These are phyloP conservation scores for Letharia lupina DNA, from an alignment of 495 filamentous ascomycete species.

Conservation along the genomic window DNA sequence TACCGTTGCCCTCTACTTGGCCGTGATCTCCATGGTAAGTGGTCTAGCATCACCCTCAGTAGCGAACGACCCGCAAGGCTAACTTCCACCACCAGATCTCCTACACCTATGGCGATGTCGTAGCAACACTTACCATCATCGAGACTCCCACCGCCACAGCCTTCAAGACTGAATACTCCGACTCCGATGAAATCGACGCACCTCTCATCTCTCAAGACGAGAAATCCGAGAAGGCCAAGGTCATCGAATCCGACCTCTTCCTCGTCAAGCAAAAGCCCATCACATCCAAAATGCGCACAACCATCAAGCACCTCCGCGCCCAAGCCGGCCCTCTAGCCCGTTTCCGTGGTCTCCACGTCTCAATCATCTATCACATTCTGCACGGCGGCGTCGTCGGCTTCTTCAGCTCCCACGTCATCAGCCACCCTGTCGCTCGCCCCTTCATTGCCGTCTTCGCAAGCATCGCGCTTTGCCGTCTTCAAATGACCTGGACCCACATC, in stretches of 20 bases:
- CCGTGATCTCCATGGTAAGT: slow-evolving; percentile 25
- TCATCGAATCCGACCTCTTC: slow-evolving; percentile 31
- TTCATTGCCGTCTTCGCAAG: slow-evolving; percentile 38
- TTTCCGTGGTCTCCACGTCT: slow-evolving; percentile 48
- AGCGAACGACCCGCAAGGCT: background rate
- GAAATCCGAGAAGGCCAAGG: slow-evolving; percentile 22
- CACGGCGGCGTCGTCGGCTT: slow-evolving; percentile 29
- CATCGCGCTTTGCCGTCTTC: slow-evolving; percentile 50
- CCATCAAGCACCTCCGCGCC: slow-evolving; percentile 49
- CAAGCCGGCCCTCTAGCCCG: slow-evolving; percentile 46
- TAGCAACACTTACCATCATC: slow-evolving; percentile 52
- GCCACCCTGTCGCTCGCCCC: slow-evolving; percentile 25
- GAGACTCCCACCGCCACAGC: slow-evolving; percentile 54
- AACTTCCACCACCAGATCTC: slow-evolving; percentile 30
- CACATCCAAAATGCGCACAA: slow-evolving; percentile 49
- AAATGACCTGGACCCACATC: slow-evolving; percentile 47
- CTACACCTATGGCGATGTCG: slow-evolving; percentile 52
- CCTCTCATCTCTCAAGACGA: slow-evolving; percentile 22
- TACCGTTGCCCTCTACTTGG: slow-evolving; percentile 23
- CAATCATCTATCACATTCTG: slow-evolving; percentile 23
- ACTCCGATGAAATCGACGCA: slow-evolving; percentile 29
- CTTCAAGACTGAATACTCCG: slow-evolving; percentile 33
- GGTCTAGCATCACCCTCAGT: background rate
- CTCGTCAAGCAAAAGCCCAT: slow-evolving; percentile 44
- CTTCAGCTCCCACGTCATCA: slow-evolving; percentile 26